Percentiles rank a stretch among this genome's conserved stretches.
These are phyloP conservation scores for Phialophora verrucosa DNA, from an alignment of 2,329 filamentous ascomycete genomes.

Conservation along the genomic window DNA sequence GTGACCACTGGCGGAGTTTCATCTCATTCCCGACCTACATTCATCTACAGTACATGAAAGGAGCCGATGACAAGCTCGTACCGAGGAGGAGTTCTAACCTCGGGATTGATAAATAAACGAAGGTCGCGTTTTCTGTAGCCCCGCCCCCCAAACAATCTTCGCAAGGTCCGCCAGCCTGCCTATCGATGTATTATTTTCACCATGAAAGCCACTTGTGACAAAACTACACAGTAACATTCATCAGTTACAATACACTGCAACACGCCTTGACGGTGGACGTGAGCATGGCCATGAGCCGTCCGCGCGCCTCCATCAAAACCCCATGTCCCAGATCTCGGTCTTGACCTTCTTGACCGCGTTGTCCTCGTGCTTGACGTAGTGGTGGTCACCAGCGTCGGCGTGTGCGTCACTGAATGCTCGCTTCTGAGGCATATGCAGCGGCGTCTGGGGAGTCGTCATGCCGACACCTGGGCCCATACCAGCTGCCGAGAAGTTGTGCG, in stretches of 20 bases:
- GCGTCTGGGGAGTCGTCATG: neutral
- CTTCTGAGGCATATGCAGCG: slow-evolving; percentile 11
- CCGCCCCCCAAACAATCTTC: too few species aligned
- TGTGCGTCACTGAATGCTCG: neutral
- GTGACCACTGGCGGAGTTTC: too few species aligned
- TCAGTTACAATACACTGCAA: neutral
- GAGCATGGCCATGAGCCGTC: neutral
- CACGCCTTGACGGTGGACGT: neutral
- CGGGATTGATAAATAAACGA: too few species aligned
- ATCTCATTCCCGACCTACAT: too few species aligned
- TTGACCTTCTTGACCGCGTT: slow-evolving; percentile 17
- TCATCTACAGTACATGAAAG: too few species aligned
- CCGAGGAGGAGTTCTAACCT: too few species aligned
- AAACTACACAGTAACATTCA: neutral
- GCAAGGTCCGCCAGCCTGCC: too few species aligned
- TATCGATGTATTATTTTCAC: too few species aligned
- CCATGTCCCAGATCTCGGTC: slow-evolving; percentile 11
- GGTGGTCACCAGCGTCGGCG: neutral
- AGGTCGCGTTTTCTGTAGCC: too few species aligned
- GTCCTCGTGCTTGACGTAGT: neutral
- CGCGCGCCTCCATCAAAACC: neutral
- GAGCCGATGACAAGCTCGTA: too few species aligned
- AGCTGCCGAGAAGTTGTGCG: neutral
- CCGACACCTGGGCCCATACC: neutral
- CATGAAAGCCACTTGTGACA: too few species aligned